Percentiles rank a stretch among this genome's conserved stretches.
Evolutionary conservation across 352 stramenopile species (phyloP).

Genomic region (Phytopythium mirpurense): DNA sequence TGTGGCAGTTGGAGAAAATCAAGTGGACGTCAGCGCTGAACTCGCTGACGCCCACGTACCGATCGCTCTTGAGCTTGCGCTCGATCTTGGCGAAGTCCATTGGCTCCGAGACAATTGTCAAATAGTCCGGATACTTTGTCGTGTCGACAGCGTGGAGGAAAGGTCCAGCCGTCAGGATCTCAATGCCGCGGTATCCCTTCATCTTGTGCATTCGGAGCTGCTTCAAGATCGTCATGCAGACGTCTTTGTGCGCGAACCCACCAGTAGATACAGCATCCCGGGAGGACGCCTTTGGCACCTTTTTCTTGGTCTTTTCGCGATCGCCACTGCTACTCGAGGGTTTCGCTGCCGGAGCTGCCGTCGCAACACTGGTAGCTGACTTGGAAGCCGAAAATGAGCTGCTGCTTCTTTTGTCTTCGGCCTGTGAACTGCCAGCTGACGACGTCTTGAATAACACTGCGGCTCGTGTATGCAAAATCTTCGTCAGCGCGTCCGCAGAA

Average conservation of each 20-base stretch:
- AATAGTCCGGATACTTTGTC: constrained; percentile 83
- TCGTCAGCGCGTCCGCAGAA: constrained; percentile 54
- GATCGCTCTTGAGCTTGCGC: constrained; percentile 80
- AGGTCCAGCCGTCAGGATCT: constrained; percentile 72
- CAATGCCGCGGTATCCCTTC: constrained; percentile 76
- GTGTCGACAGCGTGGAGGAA: constrained; percentile 83
- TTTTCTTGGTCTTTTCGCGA: constrained; percentile 27
- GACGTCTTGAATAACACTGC: constrained; percentile 24
- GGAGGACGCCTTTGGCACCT: constrained; percentile 28
- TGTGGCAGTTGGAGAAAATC: constrained; percentile 88
- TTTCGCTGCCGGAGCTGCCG: not conserved
- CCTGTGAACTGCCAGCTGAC: not conserved
- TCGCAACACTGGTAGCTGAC: not conserved
- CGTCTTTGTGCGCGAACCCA: constrained; percentile 55
- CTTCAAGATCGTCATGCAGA: constrained; percentile 67
- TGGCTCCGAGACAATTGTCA: constrained; percentile 70
- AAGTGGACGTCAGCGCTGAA: constrained; percentile 84
- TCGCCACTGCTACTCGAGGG: constrained; percentile 9
- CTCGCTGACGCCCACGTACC: constrained; percentile 68
- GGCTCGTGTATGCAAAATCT: constrained; percentile 43
- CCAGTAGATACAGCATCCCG: constrained; percentile 19
- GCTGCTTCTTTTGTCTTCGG: not conserved
- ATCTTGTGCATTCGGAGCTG: constrained; percentile 77
- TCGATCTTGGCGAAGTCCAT: constrained; percentile 89
- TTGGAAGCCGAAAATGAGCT: not conserved